Percentiles rank a stretch among this genome's conserved stretches.
These are phyloP conservation scores for Dictyophora rubrovolvata DNA, from an alignment of 768 basidiomycete species.

Conservation along the genomic window DNA sequence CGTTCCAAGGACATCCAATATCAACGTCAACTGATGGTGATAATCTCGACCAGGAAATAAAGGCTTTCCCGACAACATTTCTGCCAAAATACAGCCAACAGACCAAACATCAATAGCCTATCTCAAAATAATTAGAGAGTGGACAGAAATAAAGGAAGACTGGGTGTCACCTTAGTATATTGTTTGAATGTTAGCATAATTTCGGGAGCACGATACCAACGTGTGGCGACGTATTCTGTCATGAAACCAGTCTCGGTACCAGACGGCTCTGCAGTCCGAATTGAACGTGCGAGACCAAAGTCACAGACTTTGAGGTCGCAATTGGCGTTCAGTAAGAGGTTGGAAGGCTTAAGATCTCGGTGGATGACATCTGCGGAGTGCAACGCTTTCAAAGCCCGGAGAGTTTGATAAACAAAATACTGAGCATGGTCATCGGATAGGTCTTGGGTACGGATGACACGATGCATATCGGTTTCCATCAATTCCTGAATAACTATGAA, in stretches of 20 bases:
- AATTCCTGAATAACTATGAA: conserved; percentile 74
- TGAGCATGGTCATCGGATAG: conserved; percentile 93
- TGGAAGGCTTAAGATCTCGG: conserved; percentile 94
- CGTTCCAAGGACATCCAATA: conserved; percentile 94
- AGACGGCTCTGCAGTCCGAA: conserved; percentile 75
- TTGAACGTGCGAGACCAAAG: conserved; percentile 89
- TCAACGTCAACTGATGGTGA: conserved; percentile 91
- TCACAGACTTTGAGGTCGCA: conserved; percentile 94
- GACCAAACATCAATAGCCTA: conserved; percentile 86
- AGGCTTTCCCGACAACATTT: conserved; percentile 96
- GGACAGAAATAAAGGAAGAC: conserved; percentile 27
- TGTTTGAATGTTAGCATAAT: conserved; percentile 99
- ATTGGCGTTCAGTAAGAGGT: conserved; percentile 93
- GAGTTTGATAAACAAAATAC: conserved; percentile 89
- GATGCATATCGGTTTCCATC: conserved; percentile 96
- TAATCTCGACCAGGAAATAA: conserved; percentile 94
- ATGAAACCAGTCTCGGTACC: conserved; percentile 79
- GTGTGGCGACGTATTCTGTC: conserved; percentile 96
- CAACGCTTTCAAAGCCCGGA: conserved; percentile 90
- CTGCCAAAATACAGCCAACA: conserved; percentile 81
- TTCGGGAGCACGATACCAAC: conserved; percentile 98
- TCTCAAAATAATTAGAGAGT: conserved; percentile 8
- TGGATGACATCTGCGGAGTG: conserved; percentile 96
- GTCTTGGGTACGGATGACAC: conserved; percentile 91
- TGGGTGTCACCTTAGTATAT: conserved; percentile 68